Base-by-base conservation (phyloP, 371 early-diverging fungal species). In the Funneliformis caledonium region DNA sequence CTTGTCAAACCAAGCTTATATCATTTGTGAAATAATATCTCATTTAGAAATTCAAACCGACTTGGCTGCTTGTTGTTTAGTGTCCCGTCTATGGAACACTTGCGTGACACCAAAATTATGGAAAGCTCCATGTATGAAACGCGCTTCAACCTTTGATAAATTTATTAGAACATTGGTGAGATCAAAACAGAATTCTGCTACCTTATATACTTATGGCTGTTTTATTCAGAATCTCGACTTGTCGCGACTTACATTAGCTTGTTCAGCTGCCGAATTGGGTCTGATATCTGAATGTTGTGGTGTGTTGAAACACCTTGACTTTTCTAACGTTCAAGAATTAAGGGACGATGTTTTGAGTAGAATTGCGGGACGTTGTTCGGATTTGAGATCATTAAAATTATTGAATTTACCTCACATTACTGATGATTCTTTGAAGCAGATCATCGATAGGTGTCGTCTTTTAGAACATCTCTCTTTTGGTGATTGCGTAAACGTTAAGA, bases 81-180 rank as follows among this genome's bases (percentile, higher is more conserved):
- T 78, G 16, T 78, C 79, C 31, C 68, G 69, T 31, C 33, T 78
- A 33, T 78, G 79, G 79, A 78, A 78, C 37, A 69, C 79, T 42
- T 78, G 79, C 69, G 69, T 56, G 2, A 78, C 56, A 1, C 70
- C 67, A 6, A 26, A 4, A 16, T 56, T 78, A 48, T 78, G 79
- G 79, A 47, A 56, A 42, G 45, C 52, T 16, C 79, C 79, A 3
- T 4, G 16, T 56, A 26, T 78, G 42, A 78, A 78, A 68, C 79
- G 69, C 50, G 56, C 19, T 22, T 56, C 79, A 33, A 78, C 79
- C 12, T 33, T 78, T 16, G 1, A 48, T n/a, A 78, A 78, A 33
- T 78, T 78, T 78, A 69, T 78, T 37, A 33, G 79, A 67, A 78
- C 79, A 33, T 61, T 78, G 9, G 16, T 48, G n/a, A 64, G 69